Percentiles rank a stretch among this genome's conserved stretches.
Conservation (phyloP, 108 stramenopile species). For the Nitzschia sp. region DNA sequence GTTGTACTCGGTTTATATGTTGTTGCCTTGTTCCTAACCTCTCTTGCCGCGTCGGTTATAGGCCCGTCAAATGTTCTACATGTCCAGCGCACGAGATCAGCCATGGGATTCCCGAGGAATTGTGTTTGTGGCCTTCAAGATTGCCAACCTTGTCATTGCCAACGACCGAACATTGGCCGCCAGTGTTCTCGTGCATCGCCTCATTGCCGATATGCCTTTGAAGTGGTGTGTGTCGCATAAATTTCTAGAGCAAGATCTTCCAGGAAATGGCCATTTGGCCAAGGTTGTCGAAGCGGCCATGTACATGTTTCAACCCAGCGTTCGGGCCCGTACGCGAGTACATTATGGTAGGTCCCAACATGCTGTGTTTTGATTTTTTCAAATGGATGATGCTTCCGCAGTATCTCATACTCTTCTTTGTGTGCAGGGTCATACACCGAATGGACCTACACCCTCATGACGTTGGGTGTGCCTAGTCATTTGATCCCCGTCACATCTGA, state of each 20-base stretch:
- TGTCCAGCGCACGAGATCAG: slow-evolving; percentile 3
- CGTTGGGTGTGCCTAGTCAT: slow-evolving; percentile 23
- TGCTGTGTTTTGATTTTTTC: not conserved
- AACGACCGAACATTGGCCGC: not conserved
- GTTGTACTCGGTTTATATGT: too few relatives aligned
- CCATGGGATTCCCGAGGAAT: not conserved
- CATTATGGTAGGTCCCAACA: slow-evolving; percentile 6
- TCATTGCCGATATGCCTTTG: slow-evolving; percentile 4
- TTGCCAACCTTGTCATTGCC: slow-evolving; percentile 3
- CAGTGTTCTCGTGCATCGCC: not conserved
- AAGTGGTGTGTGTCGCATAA: slow-evolving; percentile 18
- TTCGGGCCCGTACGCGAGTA: slow-evolving; percentile 3
- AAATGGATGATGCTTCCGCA: not conserved
- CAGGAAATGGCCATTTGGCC: not conserved
- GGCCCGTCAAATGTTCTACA: slow-evolving; percentile 7
- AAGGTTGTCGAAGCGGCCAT: slow-evolving; percentile 14
- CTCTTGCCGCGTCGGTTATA: not conserved
- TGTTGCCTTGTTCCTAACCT: not conserved
- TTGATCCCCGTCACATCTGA: slow-evolving; percentile 21
- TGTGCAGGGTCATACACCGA: slow-evolving; percentile 25
- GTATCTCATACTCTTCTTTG: not conserved
- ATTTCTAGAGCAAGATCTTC: slow-evolving; percentile 1
- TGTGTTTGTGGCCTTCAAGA: slow-evolving; percentile 9
- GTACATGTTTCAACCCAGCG: not conserved
- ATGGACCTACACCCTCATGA: slow-evolving; percentile 22